Evolutionary conservation across 306 rosid species (phyloP).

Genomic region (Malus orientalis): DNA sequence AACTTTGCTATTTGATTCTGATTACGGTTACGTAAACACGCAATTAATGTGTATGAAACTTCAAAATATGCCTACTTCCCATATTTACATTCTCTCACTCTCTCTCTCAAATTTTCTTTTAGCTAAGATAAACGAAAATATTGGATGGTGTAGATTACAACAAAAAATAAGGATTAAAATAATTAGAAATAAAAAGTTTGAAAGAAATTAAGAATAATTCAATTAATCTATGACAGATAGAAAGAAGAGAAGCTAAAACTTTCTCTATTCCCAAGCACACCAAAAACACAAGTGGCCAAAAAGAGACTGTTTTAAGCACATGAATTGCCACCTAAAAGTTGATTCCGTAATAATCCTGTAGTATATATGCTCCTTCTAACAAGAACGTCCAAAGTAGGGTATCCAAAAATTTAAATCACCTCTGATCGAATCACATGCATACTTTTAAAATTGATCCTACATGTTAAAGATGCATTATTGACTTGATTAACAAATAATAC

Average conservation of each 20-base stretch:
- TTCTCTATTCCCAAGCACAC: conserved; percentile 5
- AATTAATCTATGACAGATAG: not conserved
- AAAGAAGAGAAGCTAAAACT: conserved; percentile 14
- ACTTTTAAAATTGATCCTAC: not conserved
- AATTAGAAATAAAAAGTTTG: not conserved
- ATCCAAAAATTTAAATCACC: not conserved
- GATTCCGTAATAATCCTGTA: not conserved
- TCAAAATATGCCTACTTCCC: not conserved
- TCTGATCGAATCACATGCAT: not conserved
- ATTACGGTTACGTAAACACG: no score
- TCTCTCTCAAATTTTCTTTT: not conserved
- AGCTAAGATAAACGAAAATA: conserved; percentile 11
- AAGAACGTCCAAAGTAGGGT: not conserved
- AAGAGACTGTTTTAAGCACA: not conserved
- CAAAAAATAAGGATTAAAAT: not conserved
- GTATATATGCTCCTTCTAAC: not conserved
- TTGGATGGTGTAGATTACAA: not conserved
- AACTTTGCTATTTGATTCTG: no score
- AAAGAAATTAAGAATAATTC: not conserved
- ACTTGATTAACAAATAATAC: not conserved
- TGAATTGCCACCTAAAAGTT: not conserved
- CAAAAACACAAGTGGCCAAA: not conserved
- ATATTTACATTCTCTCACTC: not conserved
- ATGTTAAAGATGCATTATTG: not conserved
- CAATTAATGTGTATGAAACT: not conserved